Evolutionary conservation across 768 basidiomycete species (phyloP).

Genomic region (Amylocystis lapponica): DNA sequence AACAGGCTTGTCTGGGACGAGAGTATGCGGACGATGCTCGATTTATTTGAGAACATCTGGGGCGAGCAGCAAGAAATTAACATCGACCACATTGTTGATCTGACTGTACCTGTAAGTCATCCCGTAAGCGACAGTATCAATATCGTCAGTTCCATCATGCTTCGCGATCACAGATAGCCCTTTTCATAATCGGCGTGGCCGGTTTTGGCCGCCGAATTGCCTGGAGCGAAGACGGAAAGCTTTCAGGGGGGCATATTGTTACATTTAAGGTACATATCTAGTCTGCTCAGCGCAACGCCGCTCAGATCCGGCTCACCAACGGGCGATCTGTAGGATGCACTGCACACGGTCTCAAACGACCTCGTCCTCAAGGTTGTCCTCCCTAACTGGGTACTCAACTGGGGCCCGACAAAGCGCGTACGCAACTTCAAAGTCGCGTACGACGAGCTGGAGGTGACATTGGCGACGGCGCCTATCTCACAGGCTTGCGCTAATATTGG

Average conservation of each 20-base stretch:
- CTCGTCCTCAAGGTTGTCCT: slow-evolving; percentile 20
- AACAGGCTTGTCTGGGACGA: slow-evolving; percentile 36
- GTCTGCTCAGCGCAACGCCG: too few species aligned
- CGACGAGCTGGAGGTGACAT: slow-evolving; percentile 27
- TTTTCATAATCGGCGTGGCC: slow-evolving; percentile 51
- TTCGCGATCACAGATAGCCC: slow-evolving; percentile 37
- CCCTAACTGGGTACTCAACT: slow-evolving; percentile 21
- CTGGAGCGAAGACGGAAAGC: slow-evolving; percentile 39
- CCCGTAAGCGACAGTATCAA: slow-evolving; percentile 14
- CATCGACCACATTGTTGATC: slow-evolving; percentile 41
- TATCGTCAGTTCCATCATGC: background rate
- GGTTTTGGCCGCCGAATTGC: slow-evolving; percentile 49
- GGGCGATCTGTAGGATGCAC: slow-evolving; percentile 13
- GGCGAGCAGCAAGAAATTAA: slow-evolving; percentile 31
- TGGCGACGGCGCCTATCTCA: background rate
- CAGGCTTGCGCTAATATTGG: background rate
- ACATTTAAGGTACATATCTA: slow-evolving; percentile 21
- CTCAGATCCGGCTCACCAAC: background rate
- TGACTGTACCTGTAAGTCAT: slow-evolving; percentile 47
- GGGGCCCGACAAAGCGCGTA: slow-evolving; percentile 16
- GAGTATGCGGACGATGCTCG: slow-evolving; percentile 24
- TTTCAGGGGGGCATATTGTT: slow-evolving; percentile 36
- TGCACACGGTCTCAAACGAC: slow-evolving; percentile 23
- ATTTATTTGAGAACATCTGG: slow-evolving; percentile 42
- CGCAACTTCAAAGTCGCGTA: slow-evolving; percentile 18